Evolutionary conservation across 257 asterid genomes (phyloP), one percentile per base, ranked within the genome.

Genomic region (Plantago major): DNA sequence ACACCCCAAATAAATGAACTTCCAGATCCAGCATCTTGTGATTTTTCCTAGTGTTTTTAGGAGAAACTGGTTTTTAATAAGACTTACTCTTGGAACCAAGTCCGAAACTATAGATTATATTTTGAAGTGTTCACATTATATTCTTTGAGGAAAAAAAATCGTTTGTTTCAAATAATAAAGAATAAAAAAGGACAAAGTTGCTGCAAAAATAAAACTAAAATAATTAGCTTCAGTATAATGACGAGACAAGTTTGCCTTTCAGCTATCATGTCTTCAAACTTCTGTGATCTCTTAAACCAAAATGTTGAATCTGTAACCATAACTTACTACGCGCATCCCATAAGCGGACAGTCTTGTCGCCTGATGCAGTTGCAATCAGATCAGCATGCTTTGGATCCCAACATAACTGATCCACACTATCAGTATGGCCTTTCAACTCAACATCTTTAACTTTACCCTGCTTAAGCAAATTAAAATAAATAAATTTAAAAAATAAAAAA

Each of bases 301-400:
- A 57, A 55, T 33, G 11, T 9, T 37, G 22, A 51, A 51, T 52
- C 58, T 11, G 28, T 42, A 45, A 53, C 33, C 50, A 55, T 18
- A 48, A 83, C 95, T 83, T 82, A 89, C 99, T 93, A 42, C 97
- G 95, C 61, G 96, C 97, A 87, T 93, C 99, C 99, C 99, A 93
- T 64, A 93, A 73, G 50, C 99, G 95, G 60, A 93, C 96, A 62
- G 97, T 93, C 80, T 87, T 93, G 81, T 93, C 96, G 55, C 96
- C 97, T 0, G 99, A 93, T 71, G 99, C 99, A 45, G 99, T 93
- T 65, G 97, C 99, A 56, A 93, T 84, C 80, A 93, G 73, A 67
- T 93, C 99, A 16, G 94, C 83, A 75, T 93, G 97, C 67, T 89
- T 93, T 10, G 99, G 99, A 70, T 93, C 96, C 99, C 99, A 93